Base-by-base conservation (phyloP, 306 rosid species). In the Fragaria nilgerrensis region DNA sequence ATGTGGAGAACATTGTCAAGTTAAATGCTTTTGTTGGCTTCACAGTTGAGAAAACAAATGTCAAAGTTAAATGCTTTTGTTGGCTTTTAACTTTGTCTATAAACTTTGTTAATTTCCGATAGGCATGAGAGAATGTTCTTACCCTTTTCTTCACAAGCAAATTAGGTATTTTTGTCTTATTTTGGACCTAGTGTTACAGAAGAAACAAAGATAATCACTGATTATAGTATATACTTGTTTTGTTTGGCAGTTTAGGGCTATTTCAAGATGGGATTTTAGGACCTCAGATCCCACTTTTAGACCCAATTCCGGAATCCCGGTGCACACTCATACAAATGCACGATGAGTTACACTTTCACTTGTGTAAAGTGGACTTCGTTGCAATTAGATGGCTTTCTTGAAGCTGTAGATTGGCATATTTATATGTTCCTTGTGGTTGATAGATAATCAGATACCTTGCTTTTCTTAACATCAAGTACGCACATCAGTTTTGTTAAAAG, bases 381-480 rank as follows among this genome's bases (percentile, higher is more conserved):
- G 47, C 48, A 19, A 62, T 61, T 27, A 29, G 53, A 47, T 75
- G 16, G 61, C 36, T 75, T 75, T 29, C 71, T 75, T 62, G 78
- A 12, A 62, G 65, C 70, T 75, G 61, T 75, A 45, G 78, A 62
- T 62, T 75, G 70, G 61, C 71, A 62, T 75, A 52, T 75, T 61
- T 62, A 47, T 36, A 11, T 49, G 1, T 43, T 23, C 43, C 78
- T 59, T 59, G 6, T 58, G 23, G 63, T 22, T 58, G 68, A 56
- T 22, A 74, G 64, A 56, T 74, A 59, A 39, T 37, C 22, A 73
- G 47, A 58, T 75, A 75, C 78, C 78, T 62, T 75, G 78, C 71
- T 75, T 75, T 45, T 50, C 47, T 29, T 75, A 29, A 29, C 59
- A 75, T 47, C 59, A 45, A 45, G 15, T 29, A 14, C 39, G 16